Percentiles rank a stretch among this genome's conserved stretches.
These are phyloP conservation scores for Tanacetum coccineum DNA, from an alignment of 129 eudicot genomes.

Conservation along the genomic window DNA sequence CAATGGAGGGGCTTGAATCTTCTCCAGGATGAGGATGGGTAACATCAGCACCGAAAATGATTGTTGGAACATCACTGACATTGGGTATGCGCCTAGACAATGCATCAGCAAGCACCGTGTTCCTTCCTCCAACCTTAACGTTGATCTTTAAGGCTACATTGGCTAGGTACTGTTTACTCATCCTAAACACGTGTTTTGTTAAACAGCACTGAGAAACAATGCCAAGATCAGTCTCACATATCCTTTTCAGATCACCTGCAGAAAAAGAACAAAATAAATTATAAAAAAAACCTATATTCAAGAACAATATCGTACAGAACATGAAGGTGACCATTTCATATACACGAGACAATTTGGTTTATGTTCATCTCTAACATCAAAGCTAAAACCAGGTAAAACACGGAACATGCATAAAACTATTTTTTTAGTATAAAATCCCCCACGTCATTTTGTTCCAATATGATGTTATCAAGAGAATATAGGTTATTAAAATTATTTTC, in stretches of 20 bases:
- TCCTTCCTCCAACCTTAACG: slow-evolving; percentile 96
- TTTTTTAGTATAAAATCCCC: neutral
- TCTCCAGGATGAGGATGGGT: slow-evolving; percentile 99
- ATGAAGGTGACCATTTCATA: neutral
- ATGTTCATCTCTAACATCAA: neutral
- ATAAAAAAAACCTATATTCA: neutral
- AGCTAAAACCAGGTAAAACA: neutral
- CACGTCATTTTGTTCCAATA: too few relatives aligned
- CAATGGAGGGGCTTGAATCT: slow-evolving; percentile 98
- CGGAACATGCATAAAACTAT: neutral
- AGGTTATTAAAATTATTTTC: too few relatives aligned
- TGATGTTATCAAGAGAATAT: too few relatives aligned
- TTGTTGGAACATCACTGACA: slow-evolving; percentile 82
- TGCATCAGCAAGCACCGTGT: slow-evolving; percentile 93
- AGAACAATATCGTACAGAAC: neutral
- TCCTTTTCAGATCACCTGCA: slow-evolving; percentile 85
- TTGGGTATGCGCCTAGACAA: slow-evolving; percentile 75
- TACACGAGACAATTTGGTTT: neutral
- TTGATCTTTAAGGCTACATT: slow-evolving; percentile 88
- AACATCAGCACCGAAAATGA: slow-evolving; percentile 98
- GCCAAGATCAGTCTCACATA: slow-evolving; percentile 98
- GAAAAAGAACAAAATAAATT: neutral
- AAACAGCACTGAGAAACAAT: slow-evolving; percentile 95
- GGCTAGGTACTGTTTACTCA: slow-evolving; percentile 87
- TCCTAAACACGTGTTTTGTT: slow-evolving; percentile 80